A percentile compares a stretch with the other conserved stretches of the same genome.
These are phyloP conservation scores for Aspergillus pseudonomiae DNA, from an alignment of 2,329 filamentous ascomycete genomes.

Conservation along the genomic window DNA sequence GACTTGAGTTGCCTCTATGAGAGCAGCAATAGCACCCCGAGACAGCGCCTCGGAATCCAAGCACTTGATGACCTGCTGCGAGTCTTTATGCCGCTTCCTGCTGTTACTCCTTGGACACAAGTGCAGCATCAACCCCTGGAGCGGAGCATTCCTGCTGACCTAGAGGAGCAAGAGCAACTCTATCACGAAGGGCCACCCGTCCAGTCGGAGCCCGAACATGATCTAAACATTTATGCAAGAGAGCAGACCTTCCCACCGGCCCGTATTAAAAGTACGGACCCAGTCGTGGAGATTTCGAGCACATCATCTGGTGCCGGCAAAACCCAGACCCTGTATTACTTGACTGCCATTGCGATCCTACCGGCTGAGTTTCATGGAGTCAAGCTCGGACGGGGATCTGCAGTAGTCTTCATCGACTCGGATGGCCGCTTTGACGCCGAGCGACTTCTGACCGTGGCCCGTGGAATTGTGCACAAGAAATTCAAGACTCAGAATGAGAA, in stretches of 20 bases:
- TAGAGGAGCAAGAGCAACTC: constrained; percentile 10
- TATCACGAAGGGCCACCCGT: not conserved
- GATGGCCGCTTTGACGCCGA: constrained; percentile 57
- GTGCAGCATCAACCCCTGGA: constrained; percentile 7
- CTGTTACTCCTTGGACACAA: constrained; percentile 11
- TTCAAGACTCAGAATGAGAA: not conserved
- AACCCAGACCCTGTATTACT: constrained; percentile 61
- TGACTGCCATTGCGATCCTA: constrained; percentile 56
- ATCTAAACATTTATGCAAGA: not conserved
- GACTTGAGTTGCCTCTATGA: constrained; percentile 32
- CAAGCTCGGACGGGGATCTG: constrained; percentile 49
- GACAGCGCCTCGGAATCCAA: constrained; percentile 45
- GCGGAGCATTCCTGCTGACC: constrained; percentile 14
- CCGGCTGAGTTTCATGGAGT: constrained; percentile 40
- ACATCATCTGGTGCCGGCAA: constrained; percentile 57
- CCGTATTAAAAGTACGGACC: constrained; percentile 20
- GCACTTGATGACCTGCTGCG: constrained; percentile 51
- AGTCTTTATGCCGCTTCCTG: constrained; percentile 33
- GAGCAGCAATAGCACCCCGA: constrained; percentile 13
- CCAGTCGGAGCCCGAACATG: not conserved
- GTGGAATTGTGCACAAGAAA: constrained; percentile 27
- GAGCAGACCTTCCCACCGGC: not conserved
- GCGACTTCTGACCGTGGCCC: constrained; percentile 44
- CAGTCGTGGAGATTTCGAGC: constrained; percentile 59
- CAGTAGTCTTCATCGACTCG: constrained; percentile 60